Evolutionary conservation across 2,329 filamentous ascomycete species (phyloP), one percentile per base, ranked within the genome.

Genomic region (Fusarium solani-melongenae): DNA sequence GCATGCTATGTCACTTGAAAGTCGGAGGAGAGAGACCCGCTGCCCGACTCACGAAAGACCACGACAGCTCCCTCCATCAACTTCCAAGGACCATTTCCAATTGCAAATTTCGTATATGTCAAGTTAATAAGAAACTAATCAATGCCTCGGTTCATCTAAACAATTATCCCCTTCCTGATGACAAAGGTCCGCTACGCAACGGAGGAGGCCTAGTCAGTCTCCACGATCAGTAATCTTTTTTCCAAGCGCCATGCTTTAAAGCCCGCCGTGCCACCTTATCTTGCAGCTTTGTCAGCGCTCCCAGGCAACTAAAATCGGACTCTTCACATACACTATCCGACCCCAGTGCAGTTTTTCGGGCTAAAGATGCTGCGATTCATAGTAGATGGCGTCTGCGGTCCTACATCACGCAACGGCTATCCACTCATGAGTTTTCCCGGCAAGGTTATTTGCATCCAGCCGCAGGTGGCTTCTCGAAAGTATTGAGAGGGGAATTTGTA

Each of bases 201-300:
- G 46, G 46, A 51, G 27, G 46, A 31, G 17, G 46, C 46, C 46
- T 12, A 20, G 12, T 11, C 46, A 57, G 10, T 31, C 24, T 24
- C 34, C 20, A 27, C 41, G 58, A 66, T 62, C 58, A 57, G 14
- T 66, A 66, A 62, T 65, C 63, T 24, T 31, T 27, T 20, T 24
- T 4, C 12, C 12, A 22, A 4, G 7, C 4, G 12, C 51, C 31
- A 15, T n/a, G 22, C 17, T 34, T 27, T 51, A 14, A 15, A 7
- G 22, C 14, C 38, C 27, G 29, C 9, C 36, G 24, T 17, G 33
- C 57, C 57, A 33, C 31, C 46, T 51, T 24, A 44, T 46, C 57
- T 60, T n/a, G 14, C 56, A 44, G 36, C 59, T 65, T 61, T 49
- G 34, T 65, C 44, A 62, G 41, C 56, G 22, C 17, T n/a, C 24